Base-by-base conservation (phyloP, 495 filamentous ascomycete species). In the Hypoxylon fuscum region DNA sequence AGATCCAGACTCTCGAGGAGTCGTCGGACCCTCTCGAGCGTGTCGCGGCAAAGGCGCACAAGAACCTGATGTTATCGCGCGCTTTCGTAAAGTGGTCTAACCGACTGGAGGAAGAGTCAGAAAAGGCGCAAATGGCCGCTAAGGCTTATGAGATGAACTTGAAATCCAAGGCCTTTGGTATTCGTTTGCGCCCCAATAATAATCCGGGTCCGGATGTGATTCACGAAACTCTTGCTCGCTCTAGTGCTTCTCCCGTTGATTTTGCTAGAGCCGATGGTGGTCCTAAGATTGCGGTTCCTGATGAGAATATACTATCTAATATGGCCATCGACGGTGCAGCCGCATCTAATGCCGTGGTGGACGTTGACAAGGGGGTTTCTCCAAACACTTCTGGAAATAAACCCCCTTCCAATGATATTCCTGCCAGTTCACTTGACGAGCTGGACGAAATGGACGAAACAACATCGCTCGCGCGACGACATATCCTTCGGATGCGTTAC, bases 21-120 rank as follows among this genome's bases (percentile, higher is more conserved):
- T 88, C 88, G 35, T 88, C 85, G 55, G 78, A 80, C 21, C 84
- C 83, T 18, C 68, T 88, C 1, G 87, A 90, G 61, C 77, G 76
- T 62, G 80, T 87, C 49, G 86, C 88, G 22, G 77, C 70, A 14
- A 82, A 81, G 55, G 86, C 88, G 18, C 81, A 88, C 44, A 81
- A 89, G 66, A 67, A 90, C 17, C 86, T 86, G 67, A 74, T 91
- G 23, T 72, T 92, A 59, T 85, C 85, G 1, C 89, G 88, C 70
- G 86, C 88, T 2, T 91, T 92, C 62, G 84, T 83, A 3, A 87
- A 91, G 62, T 94, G 90, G 90, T 84, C 83, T 22, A 82, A 85
- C 44, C 74, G 81, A 14, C 77, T 85, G 32, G 79, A 77, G 5
- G 87, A 92, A 42, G 82, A 88, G 61, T 77, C 83, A 14, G 75